These are phyloP conservation scores for Gossypium gossypioides DNA, from an alignment of 441 rosid species.

Conservation along the genomic window DNA sequence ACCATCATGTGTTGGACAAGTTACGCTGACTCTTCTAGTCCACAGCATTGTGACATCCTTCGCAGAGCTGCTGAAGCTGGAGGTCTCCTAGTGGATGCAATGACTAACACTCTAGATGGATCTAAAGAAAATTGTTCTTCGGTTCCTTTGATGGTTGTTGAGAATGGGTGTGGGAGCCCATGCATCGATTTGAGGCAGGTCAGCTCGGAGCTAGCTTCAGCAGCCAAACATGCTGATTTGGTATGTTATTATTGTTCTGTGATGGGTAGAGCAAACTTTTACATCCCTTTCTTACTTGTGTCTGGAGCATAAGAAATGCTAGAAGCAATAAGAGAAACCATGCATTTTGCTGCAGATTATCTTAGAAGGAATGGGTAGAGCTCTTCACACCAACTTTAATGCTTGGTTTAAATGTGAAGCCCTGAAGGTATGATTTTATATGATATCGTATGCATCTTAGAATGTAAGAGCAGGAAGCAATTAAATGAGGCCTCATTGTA, in stretches of 20 bases:
- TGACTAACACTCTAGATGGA: background rate
- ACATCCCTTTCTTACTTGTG: background rate
- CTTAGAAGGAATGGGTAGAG: slow-evolving; percentile 98
- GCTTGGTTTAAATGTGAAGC: slow-evolving; percentile 83
- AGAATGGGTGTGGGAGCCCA: slow-evolving; percentile 97
- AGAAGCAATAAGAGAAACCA: background rate
- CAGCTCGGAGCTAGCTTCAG: slow-evolving; percentile 97
- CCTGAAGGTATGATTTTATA: slow-evolving; percentile 47
- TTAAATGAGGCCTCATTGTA: too few relatives aligned
- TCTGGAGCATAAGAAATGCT: background rate
- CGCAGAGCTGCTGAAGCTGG: slow-evolving; percentile 32
- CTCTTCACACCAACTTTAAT: slow-evolving; percentile 85
- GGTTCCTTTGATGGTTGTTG: slow-evolving; percentile 91
- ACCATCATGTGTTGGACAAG: background rate
- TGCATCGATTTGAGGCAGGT: slow-evolving; percentile 95
- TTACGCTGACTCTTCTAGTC: too few relatives aligned
- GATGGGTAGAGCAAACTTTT: too few relatives aligned
- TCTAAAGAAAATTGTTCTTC: slow-evolving; percentile 45
- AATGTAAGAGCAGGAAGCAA: too few relatives aligned
- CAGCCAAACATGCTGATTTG: slow-evolving; percentile 90
- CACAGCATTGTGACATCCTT: slow-evolving; percentile 19
- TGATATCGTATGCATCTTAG: too few relatives aligned
- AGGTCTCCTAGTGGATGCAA: slow-evolving; percentile 7
- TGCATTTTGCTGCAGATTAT: slow-evolving; percentile 43
- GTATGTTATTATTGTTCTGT: slow-evolving; percentile 29